phyloP scores from a whole-genome alignment of 106 monocot genomes.

The Dendrobium nobile region DNA sequence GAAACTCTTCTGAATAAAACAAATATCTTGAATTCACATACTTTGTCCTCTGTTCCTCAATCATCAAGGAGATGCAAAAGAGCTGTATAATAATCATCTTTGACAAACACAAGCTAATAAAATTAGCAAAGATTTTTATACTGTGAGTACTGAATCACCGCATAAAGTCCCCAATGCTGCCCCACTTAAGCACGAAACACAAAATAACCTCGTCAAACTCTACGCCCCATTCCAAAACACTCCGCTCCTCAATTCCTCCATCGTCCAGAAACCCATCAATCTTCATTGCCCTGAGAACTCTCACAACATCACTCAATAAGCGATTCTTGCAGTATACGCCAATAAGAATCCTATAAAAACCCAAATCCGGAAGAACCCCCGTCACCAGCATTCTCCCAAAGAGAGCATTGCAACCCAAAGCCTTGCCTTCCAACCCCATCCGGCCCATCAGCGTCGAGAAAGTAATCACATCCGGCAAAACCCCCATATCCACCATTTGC shows the following conservation, averaged over 20 bases:
- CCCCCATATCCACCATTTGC: constrained; percentile 6
- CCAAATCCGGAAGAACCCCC: constrained; percentile 8
- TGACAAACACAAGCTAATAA: too few relatives aligned
- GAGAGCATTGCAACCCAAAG: constrained; percentile 6
- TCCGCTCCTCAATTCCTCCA: background rate
- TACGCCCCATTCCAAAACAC: background rate
- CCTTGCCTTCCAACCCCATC: constrained; percentile 15
- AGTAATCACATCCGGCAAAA: constrained; percentile 18
- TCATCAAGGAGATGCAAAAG: too few relatives aligned
- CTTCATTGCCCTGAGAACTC: constrained; percentile 4
- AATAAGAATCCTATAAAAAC: constrained; percentile 12
- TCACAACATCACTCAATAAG: constrained; percentile 4
- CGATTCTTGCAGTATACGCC: constrained; percentile 12
- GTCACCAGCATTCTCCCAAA: constrained; percentile 14
- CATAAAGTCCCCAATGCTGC: constrained; percentile 3
- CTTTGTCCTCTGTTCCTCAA: background rate
- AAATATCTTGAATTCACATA: background rate
- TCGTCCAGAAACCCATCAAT: constrained; percentile 3
- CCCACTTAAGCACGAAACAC: constrained; percentile 7
- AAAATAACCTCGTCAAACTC: background rate
- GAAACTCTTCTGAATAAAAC: background rate
- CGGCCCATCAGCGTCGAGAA: constrained; percentile 15
- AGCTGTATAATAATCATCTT: too few relatives aligned
- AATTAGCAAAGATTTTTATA: background rate
- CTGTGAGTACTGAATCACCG: constrained; percentile 20